Conservation (phyloP, 441 rosid genomes). For the Mallotus repandus region DNA sequence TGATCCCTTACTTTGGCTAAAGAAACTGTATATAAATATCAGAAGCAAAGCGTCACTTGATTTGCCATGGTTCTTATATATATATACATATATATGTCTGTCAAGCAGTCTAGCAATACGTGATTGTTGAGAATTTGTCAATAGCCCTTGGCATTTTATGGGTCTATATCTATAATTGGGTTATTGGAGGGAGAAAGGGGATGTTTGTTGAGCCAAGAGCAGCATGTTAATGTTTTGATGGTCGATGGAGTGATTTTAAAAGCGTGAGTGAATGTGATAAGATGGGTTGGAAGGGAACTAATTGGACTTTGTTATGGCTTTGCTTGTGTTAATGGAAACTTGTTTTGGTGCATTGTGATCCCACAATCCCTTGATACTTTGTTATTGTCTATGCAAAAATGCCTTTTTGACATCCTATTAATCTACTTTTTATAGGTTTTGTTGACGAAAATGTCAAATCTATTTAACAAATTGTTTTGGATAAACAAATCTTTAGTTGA, state of each 20-base stretch:
- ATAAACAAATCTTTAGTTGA: no score
- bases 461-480: no score
- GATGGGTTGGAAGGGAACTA: slow-evolving; percentile 14
- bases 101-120: slow-evolving; percentile 23
- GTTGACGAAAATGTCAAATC: background rate
- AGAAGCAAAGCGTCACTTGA: slow-evolving; percentile 23
- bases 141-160: slow-evolving; percentile 26
- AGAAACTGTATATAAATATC: slow-evolving; percentile 36
- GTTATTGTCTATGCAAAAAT: no score
- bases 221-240: slow-evolving; percentile 20
- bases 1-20: slow-evolving; percentile 26
- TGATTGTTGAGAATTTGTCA: slow-evolving; percentile 32
- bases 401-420: no score
- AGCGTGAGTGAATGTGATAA: slow-evolving; percentile 10
- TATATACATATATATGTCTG: slow-evolving; percentile 9
- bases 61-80: slow-evolving; percentile 17
- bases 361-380: no score
- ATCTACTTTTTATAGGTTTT: no score
- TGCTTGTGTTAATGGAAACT: slow-evolving; percentile 19
- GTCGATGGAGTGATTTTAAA: slow-evolving; percentile 12
- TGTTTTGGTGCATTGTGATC: background rate
- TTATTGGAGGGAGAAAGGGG: slow-evolving; percentile 13
- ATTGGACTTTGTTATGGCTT: slow-evolving; percentile 9
- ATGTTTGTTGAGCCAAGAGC: slow-evolving; percentile 16
- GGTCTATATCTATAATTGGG: slow-evolving; percentile 22